Base-by-base conservation (phyloP, 2,329 filamentous ascomycete genomes). In the Hypoxylon rubiginosum region DNA sequence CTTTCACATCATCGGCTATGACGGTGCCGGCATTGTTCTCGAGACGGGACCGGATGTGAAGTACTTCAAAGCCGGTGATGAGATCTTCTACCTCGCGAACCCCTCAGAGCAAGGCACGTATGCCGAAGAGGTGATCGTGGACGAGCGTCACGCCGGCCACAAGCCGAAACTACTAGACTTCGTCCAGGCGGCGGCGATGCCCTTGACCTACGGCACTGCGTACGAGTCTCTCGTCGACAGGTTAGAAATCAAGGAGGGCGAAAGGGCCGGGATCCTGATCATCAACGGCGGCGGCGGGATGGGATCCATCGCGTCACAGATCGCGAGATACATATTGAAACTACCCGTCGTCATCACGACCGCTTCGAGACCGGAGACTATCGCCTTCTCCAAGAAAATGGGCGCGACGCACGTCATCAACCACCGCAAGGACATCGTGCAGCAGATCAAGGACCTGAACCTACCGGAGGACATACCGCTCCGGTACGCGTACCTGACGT, bases 281-380 rank as follows among this genome's bases (percentile, higher is more conserved):
- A 78, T 83, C 68, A 84, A 84, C 62, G 82, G 82, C 1, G 77
- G 78, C 1, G 82, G 82, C 30, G 82, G 80, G 41, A 80, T 84
- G 28, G 82, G 82, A 7, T 78, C 77, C 11, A 77, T 82, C 7
- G 81, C 81, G 2, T 80, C 76, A 5, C 82, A 84, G 70, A 80
- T 84, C 57, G 82, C 82, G 1, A 74, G 80, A 0, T 66, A 74
- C 5, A 61, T 82, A 7, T 67, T 83, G 8, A 73, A 77, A 15
- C 64, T 84, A 4, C 80, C 80, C 0, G 77, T 79, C n/a, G 80
- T 83, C 4, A 73, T 83, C 34, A 81, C 81, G 1, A 83, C 82
- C 0, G 78, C 81, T 2, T 82, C 79, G 13, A 64, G 82, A 19
- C 73, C 75, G 8, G 81, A 83, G 72, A 83, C 79, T 1, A 71